Conservation (phyloP, 805 yeast species). For the Wickerhamiella hasegawae region DNA sequence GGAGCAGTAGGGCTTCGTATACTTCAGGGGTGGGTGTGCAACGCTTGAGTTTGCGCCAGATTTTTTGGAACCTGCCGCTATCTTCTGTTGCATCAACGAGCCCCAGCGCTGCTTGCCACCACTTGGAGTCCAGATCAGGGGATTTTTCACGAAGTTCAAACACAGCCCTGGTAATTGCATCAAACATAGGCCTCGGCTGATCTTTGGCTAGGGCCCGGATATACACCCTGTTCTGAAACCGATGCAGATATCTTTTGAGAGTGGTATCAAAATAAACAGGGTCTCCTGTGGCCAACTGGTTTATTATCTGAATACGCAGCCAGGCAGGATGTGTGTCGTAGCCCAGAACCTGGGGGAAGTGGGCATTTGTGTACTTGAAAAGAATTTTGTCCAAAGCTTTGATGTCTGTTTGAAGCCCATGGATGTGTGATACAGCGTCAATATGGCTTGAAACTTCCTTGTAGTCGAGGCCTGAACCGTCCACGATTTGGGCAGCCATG, state of each 20-base stretch:
- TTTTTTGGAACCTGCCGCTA: not conserved
- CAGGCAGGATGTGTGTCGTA: slow-evolving; percentile 5
- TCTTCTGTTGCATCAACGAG: not conserved
- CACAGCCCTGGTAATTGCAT: not conserved
- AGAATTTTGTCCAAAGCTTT: not conserved
- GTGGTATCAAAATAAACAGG: slow-evolving; percentile 1
- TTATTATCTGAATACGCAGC: slow-evolving; percentile 8
- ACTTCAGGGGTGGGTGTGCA: not conserved
- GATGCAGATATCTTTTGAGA: slow-evolving; percentile 4
- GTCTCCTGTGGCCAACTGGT: slow-evolving; percentile 3
- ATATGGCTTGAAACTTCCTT: not conserved
- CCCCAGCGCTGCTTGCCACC: not conserved
- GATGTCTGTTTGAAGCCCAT: not conserved
- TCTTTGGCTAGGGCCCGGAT: not conserved
- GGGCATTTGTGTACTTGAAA: not conserved
- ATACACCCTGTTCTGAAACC: slow-evolving; percentile 1
- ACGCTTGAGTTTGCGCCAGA: not conserved
- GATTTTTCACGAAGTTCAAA: not conserved
- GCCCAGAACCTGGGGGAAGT: slow-evolving; percentile 11
- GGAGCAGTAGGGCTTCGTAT: slow-evolving; percentile 2
- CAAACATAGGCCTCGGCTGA: not conserved
- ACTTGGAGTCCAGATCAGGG: not conserved
- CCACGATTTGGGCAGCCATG: not conserved
- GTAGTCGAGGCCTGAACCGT: not conserved
- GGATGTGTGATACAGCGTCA: not conserved